A percentile compares a stretch with the other conserved stretches of the same genome.
phyloP scores from a whole-genome alignment of 306 rosid species.

The Nissolia schottii region DNA sequence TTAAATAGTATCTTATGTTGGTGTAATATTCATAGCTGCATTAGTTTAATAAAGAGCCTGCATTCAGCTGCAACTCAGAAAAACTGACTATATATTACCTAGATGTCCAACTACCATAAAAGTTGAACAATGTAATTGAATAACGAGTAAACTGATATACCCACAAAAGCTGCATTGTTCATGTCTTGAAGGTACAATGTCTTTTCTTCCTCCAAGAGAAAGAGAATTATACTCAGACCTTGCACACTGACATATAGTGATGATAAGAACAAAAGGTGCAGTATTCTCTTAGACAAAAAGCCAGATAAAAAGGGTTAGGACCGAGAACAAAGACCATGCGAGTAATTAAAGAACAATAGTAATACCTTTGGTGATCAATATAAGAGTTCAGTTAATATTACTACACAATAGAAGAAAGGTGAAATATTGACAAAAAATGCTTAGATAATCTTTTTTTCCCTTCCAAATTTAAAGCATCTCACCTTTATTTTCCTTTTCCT shows the following conservation, averaged over 20 bases:
- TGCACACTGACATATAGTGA: neutral
- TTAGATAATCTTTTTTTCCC: neutral
- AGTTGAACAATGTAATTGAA: neutral
- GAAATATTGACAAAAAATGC: neutral
- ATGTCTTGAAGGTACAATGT: conserved; percentile 10
- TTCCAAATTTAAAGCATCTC: neutral
- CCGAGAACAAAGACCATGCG: neutral
- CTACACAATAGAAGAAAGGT: neutral
- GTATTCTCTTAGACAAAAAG: neutral
- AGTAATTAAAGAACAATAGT: neutral
- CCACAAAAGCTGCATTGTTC: conserved; percentile 16
- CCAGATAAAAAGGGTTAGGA: neutral
- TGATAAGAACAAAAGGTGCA: neutral
- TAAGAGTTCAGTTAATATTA: neutral
- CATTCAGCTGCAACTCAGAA: conserved; percentile 1
- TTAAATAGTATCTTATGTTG: neutral
- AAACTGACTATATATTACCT: neutral
- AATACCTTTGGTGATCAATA: neutral
- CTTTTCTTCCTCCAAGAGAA: conserved; percentile 7
- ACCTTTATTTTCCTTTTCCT: conserved; percentile 11
- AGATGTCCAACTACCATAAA: neutral
- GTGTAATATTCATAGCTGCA: neutral
- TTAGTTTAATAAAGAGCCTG: neutral
- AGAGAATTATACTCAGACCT: neutral
- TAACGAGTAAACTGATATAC: neutral